phyloP scores from a whole-genome alignment of 2,329 filamentous ascomycete genomes.

The Mollisia scopiformis region DNA sequence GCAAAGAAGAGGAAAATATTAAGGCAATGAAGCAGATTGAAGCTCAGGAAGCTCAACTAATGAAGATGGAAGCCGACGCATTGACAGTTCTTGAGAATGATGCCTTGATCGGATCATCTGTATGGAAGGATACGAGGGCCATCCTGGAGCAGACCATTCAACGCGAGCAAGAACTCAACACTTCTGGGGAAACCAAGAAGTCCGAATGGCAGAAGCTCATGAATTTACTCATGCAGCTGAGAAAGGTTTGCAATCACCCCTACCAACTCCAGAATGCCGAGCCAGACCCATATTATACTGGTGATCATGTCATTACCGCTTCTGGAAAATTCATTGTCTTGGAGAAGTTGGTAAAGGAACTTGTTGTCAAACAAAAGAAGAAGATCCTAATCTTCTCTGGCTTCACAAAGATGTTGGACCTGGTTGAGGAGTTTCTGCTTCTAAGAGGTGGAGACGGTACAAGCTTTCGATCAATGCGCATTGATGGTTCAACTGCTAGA shows the following conservation, averaged over 20 bases:
- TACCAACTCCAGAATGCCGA: constrained; percentile 46
- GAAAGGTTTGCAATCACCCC: constrained; percentile 93
- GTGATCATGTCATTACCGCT: constrained; percentile 84
- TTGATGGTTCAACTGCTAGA: constrained; percentile 80
- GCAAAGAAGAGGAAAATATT: constrained; percentile 44
- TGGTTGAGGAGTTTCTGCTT: constrained; percentile 84
- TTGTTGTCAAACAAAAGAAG: constrained; percentile 66
- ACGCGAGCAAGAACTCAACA: constrained; percentile 28
- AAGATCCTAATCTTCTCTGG: constrained; percentile 96
- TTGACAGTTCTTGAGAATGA: constrained; percentile 38
- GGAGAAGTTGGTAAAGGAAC: constrained; percentile 81
- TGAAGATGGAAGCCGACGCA: constrained; percentile 36
- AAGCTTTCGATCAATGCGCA: constrained; percentile 71
- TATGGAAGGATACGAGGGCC: constrained; percentile 49
- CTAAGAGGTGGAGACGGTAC: constrained; percentile 56
- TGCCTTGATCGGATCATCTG: constrained; percentile 35
- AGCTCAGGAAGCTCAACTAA: constrained; percentile 35
- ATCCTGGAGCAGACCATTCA: constrained; percentile 47
- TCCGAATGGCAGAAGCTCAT: constrained; percentile 62
- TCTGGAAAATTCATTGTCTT: constrained; percentile 86
- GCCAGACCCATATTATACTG: constrained; percentile 64
- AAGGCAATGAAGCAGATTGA: constrained; percentile 38
- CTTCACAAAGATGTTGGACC: constrained; percentile 84
- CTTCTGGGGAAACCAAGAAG: constrained; percentile 33
- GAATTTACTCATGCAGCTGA: constrained; percentile 93